Evolutionary conservation across 2,329 filamentous ascomycete genomes (phyloP).

Genomic region (Paramyrothecium sp.): DNA sequence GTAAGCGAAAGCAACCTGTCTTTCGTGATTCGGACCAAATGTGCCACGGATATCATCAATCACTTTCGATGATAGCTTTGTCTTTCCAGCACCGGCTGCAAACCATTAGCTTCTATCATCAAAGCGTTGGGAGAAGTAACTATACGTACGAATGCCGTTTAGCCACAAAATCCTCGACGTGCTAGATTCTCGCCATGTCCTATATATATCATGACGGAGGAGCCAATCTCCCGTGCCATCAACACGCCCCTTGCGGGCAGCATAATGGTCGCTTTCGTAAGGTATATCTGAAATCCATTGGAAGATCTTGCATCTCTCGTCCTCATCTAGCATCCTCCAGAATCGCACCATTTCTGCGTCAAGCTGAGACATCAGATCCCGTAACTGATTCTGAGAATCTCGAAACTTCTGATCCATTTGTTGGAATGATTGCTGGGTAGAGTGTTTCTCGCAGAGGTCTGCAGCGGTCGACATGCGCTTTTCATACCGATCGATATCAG

Average conservation of each 20-base stretch:
- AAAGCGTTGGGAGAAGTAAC: not conserved
- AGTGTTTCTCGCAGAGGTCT: not conserved
- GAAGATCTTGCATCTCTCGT: constrained; percentile 8
- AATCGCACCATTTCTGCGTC: not conserved
- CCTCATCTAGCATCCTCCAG: constrained; percentile 4
- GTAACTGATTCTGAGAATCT: not conserved
- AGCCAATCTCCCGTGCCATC: constrained; percentile 8
- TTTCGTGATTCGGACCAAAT: not conserved
- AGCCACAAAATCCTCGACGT: constrained; percentile 4
- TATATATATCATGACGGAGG: constrained; percentile 4
- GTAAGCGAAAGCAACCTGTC: constrained; percentile 9
- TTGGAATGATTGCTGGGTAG: not conserved
- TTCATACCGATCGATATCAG: not conserved
- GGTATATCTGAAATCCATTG: constrained; percentile 11
- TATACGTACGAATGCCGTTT: constrained; percentile 6
- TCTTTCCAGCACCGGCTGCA: constrained; percentile 9
- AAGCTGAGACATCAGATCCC: not conserved
- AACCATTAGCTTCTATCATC: not conserved
- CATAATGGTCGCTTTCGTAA: constrained; percentile 9
- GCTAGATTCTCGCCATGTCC: constrained; percentile 2
- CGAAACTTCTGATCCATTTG: not conserved
- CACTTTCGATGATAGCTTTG: constrained; percentile 9
- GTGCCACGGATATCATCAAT: constrained; percentile 1
- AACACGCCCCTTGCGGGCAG: constrained; percentile 3
- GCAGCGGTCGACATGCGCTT: not conserved